Percentiles rank a stretch among this genome's conserved stretches.
phyloP scores from a whole-genome alignment of 768 basidiomycete species.

The Lactarius vividus region DNA sequence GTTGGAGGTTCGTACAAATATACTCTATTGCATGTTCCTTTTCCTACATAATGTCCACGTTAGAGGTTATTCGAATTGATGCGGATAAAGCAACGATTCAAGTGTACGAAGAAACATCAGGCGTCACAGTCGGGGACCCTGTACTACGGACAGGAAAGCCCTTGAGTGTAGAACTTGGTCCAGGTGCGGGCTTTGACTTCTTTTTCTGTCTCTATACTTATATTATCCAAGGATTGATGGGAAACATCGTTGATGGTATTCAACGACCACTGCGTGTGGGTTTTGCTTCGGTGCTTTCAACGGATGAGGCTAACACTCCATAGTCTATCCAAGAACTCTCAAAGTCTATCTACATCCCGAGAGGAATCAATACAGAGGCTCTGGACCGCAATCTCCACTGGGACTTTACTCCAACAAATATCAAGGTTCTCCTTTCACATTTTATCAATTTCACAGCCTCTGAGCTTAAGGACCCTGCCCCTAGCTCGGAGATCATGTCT shows the following conservation, averaged over 20 bases:
- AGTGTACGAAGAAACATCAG: conserved; percentile 99
- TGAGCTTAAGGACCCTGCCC: conserved; percentile 5
- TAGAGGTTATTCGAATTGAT: conserved; percentile 99
- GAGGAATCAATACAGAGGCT: conserved; percentile 97
- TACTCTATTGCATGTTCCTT: not conserved
- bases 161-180: conserved; percentile 94
- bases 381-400: conserved; percentile 85
- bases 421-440: conserved; percentile 51
- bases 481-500: conserved; percentile 93
- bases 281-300: conserved; percentile 21
- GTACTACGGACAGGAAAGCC: conserved; percentile 97
- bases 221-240: conserved; percentile 76
- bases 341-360: conserved; percentile 99
- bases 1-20: conserved; percentile 74
- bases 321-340: conserved; percentile 93
- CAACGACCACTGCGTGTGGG: conserved; percentile 86
- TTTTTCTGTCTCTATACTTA: conserved; percentile 7
- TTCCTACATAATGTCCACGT: not conserved
- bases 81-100: conserved; percentile 98
- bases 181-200: conserved; percentile 54
- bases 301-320: conserved; percentile 11
- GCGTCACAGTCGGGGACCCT: conserved; percentile 98
- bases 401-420: conserved; percentile 88
- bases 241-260: conserved; percentile 98
- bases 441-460: not conserved